Evolutionary conservation across 176 grass and related monocot genomes (phyloP), one percentile per base, ranked within the genome.

Genomic region (Guadua angustifolia): DNA sequence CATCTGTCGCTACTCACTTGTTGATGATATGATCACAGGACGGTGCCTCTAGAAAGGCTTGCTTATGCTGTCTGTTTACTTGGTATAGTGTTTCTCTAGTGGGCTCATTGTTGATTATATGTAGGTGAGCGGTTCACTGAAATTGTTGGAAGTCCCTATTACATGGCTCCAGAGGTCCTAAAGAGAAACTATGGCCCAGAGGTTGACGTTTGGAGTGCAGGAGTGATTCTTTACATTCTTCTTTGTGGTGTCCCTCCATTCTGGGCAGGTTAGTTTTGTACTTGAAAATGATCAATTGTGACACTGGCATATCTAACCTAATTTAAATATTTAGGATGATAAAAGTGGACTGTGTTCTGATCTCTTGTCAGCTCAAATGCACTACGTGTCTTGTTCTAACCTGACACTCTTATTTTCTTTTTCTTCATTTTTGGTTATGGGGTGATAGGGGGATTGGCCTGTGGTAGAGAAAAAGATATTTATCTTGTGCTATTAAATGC

Each of bases 121-220:
- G 67, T 66, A 99, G 97, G 93, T 0, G 93, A 99, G 60, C 89
- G 89, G 44, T 99, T 99, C 88, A 91, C 82, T 62, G 97, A 99
- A 86, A 99, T 99, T 89, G 97, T 99, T 40, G 97, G 97, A 79
- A 99, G 97, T 67, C 97, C 97, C 80, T 99, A 99, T 92, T 99
- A 99, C 89, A 99, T 99, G 97, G 97, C 97, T 84, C 97, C 97
- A 24, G 97, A 99, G 81, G 93, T 99, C 61, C 78, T 99, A 26
- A 99, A 94, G 83, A 93, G 97, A 88, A 91, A 94, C 73, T 99
- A 99, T 26, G 97, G 97, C 38, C 97, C 92, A 3, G 93, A 99
- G 83, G 86, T 99, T 51, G 97, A 99, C 89, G 94, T 99, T 78
- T 99, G 97, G 97, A 99, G 97, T 79, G 93, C 97, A 49, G 97